Evolutionary conservation across 345 rosid genomes (phyloP).

Genomic region (Salix exigua): DNA sequence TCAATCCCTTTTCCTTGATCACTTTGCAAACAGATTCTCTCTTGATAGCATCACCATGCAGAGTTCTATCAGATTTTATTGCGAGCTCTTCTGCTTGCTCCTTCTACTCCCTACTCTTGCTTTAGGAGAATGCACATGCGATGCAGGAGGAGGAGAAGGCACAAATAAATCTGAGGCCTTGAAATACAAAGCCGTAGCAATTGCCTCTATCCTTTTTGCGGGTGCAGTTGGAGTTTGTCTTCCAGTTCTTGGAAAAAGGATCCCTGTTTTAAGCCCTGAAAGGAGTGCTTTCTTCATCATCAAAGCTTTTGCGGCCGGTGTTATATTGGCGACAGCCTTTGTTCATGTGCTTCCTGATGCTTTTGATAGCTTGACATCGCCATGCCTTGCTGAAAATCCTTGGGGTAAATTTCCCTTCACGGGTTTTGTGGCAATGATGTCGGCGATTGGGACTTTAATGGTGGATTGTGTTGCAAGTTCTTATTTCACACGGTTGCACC

Average conservation of each 20-base stretch:
- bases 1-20: background rate
- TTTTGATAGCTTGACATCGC: constrained; percentile 38
- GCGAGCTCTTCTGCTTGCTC: background rate
- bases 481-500: constrained; percentile 22
- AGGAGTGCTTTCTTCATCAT: constrained; percentile 39
- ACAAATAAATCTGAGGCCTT: constrained; percentile 13
- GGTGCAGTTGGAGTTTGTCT: constrained; percentile 46
- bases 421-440: constrained; percentile 46
- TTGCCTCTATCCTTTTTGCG: constrained; percentile 44
- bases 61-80: background rate
- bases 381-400: constrained; percentile 38
- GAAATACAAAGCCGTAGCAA: constrained; percentile 39
- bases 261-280: constrained; percentile 40
- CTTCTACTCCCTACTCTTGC: constrained; percentile 3
- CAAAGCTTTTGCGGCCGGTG: constrained; percentile 57
- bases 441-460: constrained; percentile 44
- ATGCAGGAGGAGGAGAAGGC: background rate
- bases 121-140: constrained; percentile 29
- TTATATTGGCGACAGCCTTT: constrained; percentile 49
- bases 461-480: constrained; percentile 44
- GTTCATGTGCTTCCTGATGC: constrained; percentile 56
- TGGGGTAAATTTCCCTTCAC: constrained; percentile 52
- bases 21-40: background rate
- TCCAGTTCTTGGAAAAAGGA: constrained; percentile 38
- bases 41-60: background rate